Evolutionary conservation across 2,329 filamentous ascomycete species (phyloP).

Genomic region (Colletotrichum coccodes): DNA sequence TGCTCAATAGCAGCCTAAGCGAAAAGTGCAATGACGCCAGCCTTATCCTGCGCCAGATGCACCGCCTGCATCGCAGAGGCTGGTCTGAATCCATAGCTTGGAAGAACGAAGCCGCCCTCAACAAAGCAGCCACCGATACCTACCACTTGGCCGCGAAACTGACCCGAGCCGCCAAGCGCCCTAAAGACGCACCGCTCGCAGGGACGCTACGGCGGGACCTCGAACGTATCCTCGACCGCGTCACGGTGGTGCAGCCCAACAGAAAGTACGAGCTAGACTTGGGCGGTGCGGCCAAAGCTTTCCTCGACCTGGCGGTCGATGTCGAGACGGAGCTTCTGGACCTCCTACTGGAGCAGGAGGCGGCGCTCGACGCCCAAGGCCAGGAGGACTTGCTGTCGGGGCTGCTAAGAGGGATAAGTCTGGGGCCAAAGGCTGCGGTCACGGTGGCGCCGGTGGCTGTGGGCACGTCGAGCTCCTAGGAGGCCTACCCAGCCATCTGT

Average conservation of each 20-base stretch:
- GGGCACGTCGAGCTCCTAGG: neutral
- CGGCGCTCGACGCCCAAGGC: neutral
- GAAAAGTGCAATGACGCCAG: constrained; percentile 28
- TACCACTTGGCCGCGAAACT: no score
- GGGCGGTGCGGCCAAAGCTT: neutral
- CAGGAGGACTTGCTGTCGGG: neutral
- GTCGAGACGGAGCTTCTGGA: neutral
- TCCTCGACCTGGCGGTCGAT: neutral
- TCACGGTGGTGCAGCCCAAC: neutral
- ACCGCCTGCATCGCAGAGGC: neutral
- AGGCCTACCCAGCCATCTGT: constrained; percentile 38
- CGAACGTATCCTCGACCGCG: neutral
- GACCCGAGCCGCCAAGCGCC: neutral
- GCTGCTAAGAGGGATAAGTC: neutral
- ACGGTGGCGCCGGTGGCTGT: neutral
- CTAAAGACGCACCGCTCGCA: neutral
- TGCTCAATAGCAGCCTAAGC: neutral
- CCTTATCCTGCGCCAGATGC: constrained; percentile 22
- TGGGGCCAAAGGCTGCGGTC: neutral
- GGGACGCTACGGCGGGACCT: neutral
- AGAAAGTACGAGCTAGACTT: neutral
- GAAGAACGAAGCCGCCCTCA: neutral
- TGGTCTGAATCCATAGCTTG: neutral
- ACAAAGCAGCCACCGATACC: neutral
- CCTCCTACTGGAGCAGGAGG: neutral